Evolutionary conservation across 2,329 filamentous ascomycete species (phyloP), one percentile per base, ranked within the genome.

Genomic region (Xylaria sp.): DNA sequence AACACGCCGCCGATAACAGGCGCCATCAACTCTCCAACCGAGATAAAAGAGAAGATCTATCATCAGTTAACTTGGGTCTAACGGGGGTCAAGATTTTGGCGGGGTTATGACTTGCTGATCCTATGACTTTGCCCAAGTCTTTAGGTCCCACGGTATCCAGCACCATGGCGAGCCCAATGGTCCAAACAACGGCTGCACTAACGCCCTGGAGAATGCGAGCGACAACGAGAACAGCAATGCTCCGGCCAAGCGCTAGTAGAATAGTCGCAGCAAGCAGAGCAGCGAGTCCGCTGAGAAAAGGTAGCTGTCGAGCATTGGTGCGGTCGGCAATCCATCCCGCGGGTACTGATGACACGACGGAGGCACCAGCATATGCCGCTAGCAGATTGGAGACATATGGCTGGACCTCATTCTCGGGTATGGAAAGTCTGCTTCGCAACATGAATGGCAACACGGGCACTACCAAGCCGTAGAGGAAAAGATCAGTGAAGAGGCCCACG

Each of bases 91-190:
- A 13, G 25, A n/a, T 5, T 6, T 8, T 12, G 18, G 54, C 13
- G 18, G 23, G 10, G 39, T 10, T 3, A 28, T 3, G 20, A 20
- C 20, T 25, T 72, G 87, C 83, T 55, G 85, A 85, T 15, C 89
- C 89, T 74, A 91, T 86, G 1, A 86, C 86, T 75, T 89, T 89
- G 2, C 89, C 89, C 46, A 91, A 76, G 56, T 88, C 86, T 59
- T 86, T 81, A 2, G 78, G 74, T 1, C 78, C 78, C 80, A 90
- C 88, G 0, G 88, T 88, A 74, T 90, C 89, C 5, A 88, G 79
- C 48, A 88, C 82, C 68, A 91, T 81, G 1, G 88, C 86, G 12
- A 90, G 78, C 0, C 88, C 77, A 20, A 79, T 70, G 3, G 77
- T 89, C 84, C 88, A 89, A 0, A 90, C 88, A 39, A 89, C 82